Percentiles rank a stretch among this genome's conserved stretches.
Conservation (phyloP, 441 rosid species). For the Populus tomentosa region DNA sequence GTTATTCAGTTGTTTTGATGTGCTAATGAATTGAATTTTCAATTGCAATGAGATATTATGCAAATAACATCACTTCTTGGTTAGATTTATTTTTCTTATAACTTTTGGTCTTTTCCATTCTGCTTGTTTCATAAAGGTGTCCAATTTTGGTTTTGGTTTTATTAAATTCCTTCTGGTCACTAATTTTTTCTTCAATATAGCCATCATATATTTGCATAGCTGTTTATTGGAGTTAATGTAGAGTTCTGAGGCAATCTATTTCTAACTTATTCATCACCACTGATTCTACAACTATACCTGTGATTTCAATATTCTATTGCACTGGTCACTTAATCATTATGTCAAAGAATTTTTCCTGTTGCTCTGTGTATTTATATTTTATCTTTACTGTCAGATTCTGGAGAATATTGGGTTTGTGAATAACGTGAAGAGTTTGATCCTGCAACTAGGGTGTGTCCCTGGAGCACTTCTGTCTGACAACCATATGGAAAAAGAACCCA, state of each 20-base stretch:
- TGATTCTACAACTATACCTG: not conserved
- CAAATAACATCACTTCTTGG: not conserved
- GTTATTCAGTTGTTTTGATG: not conserved
- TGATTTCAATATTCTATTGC: not conserved
- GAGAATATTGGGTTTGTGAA: constrained; percentile 82
- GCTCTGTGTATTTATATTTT: constrained; percentile 2
- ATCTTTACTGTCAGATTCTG: constrained; percentile 54
- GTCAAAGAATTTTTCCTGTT: not conserved
- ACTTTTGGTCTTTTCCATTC: not conserved
- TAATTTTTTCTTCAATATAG: not conserved
- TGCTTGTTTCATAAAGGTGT: not conserved
- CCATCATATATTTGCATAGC: not conserved
- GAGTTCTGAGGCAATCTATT: not conserved
- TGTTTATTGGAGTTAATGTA: not conserved
- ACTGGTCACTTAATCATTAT: constrained; percentile 16
- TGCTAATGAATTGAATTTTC: not conserved
- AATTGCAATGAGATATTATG: not conserved
- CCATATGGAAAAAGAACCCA: constrained; percentile 35
- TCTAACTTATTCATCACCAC: not conserved
- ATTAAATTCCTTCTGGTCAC: not conserved
- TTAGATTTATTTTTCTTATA: not conserved
- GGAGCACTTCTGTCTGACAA: constrained; percentile 66
- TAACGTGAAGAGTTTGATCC: constrained; percentile 66
- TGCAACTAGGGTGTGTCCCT: constrained; percentile 71
- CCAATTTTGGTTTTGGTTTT: not conserved